Conservation (phyloP, 1,139 yeast genomes). For the Pichia sp. region DNA sequence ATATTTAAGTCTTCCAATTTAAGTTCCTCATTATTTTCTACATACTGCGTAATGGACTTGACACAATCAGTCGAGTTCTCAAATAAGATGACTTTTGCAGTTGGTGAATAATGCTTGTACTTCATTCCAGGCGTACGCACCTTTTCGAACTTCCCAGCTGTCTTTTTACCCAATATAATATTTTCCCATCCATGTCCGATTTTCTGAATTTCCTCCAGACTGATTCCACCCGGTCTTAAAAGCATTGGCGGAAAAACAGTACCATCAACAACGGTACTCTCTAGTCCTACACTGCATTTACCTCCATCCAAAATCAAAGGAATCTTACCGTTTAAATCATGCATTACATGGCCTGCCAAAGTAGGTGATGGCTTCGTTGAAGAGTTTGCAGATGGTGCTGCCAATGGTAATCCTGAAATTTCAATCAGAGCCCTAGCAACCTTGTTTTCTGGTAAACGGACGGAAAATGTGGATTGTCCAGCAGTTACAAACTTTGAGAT, state of each 20-base stretch:
- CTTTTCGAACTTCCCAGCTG: constrained; percentile 56
- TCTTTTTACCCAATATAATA: constrained; percentile 55
- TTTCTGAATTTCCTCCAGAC: constrained; percentile 60
- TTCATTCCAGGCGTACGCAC: constrained; percentile 98
- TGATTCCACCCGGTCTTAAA: constrained; percentile 89
- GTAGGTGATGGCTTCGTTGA: constrained; percentile 96
- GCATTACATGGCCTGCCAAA: constrained; percentile 70
- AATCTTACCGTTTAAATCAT: constrained; percentile 72
- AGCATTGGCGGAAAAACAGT: constrained; percentile 76
- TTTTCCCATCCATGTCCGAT: constrained; percentile 56
- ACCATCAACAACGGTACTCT: constrained; percentile 91
- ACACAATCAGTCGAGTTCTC: constrained; percentile 34
- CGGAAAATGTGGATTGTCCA: constrained; percentile 83
- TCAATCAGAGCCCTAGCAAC: constrained; percentile 88
- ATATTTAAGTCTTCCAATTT: constrained; percentile 19
- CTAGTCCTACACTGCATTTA: constrained; percentile 81
- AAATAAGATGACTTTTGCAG: constrained; percentile 73
- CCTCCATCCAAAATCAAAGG: constrained; percentile 92
- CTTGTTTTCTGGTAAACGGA: constrained; percentile 78
- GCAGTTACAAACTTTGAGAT: constrained; percentile 77
- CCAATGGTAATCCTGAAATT: constrained; percentile 79
- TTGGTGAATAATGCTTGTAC: constrained; percentile 90
- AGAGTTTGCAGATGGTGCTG: constrained; percentile 97
- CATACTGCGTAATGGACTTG: constrained; percentile 26
- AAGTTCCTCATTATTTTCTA: constrained; percentile 12